Percentiles rank a stretch among this genome's conserved stretches.
Conservation (phyloP, 345 rosid genomes). For the Eucalyptus microcorys region DNA sequence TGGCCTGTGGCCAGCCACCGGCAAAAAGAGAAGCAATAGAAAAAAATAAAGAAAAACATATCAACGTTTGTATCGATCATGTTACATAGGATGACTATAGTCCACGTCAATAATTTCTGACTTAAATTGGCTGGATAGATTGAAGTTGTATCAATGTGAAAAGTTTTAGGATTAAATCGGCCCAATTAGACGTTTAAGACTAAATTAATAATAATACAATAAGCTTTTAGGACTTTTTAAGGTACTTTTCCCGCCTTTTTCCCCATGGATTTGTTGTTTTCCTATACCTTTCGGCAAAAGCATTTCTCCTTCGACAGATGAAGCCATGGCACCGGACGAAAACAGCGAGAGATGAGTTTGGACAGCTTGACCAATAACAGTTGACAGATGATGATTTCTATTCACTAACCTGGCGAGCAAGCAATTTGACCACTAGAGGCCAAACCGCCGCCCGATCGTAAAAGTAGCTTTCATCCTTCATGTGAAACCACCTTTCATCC, state of each 20-base stretch:
- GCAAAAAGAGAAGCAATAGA: rapidly evolving
- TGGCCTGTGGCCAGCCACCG: rapidly evolving
- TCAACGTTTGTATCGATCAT: rapidly evolving
- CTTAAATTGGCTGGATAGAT: no score
- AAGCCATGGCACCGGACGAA: background rate
- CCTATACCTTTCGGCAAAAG: background rate
- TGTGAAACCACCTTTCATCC: background rate
- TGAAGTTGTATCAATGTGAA: background rate
- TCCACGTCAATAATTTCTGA: rapidly evolving
- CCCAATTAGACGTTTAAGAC: no score
- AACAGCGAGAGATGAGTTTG: background rate
- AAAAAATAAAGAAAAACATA: no score
- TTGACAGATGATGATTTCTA: background rate
- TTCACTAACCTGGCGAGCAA: background rate
- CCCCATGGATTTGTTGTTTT: background rate
- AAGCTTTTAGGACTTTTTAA: background rate
- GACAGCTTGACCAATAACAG: background rate
- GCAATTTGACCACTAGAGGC: background rate
- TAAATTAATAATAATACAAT: no score
- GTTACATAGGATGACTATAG: rapidly evolving
- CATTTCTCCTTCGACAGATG: background rate
- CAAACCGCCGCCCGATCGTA: background rate
- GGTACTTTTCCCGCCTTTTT: background rate
- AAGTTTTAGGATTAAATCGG: rapidly evolving
- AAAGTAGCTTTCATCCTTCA: background rate